Base-by-base conservation (phyloP, 805 yeast genomes). In the Metschnikowia lunata region DNA sequence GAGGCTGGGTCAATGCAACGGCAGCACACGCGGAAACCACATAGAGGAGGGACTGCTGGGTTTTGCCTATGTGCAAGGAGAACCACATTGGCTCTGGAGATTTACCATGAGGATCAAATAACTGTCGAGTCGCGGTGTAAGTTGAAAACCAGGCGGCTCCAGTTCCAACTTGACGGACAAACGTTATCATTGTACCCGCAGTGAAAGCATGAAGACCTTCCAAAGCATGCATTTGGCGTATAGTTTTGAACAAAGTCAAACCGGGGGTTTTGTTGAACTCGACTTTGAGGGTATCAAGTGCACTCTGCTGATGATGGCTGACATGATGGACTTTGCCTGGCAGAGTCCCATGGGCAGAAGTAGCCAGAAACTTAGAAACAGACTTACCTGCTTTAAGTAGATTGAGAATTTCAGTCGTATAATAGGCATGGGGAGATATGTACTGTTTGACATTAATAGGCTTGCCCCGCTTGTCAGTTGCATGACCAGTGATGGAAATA, bases 131-230 rank as follows among this genome's bases (percentile, higher is more conserved):
- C 26, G 84, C 75, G 47, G 86, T 86, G 66, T 85, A 91, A 0
- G 89, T 78, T 6, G 95, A 85, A 51, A 89, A 85, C 75, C 96
- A 80, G 1, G 88, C 89, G 34, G 86, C 79, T 15, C 95, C 82
- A 49, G 85, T 84, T 35, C 84, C 75, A 1, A 82, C 75, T 58
- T 91, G 98, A 53, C 98, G 77, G 8, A 82, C 63, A 15, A 88
- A 65, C 0, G 99, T 91, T n/a, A 95, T 85, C 46, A 78, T 64
- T 11, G 90, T 75, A 18, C 97, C 98, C 54, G 87, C 90, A 26
- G 82, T 73, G 56, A 88, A 88, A 1, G 96, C 95, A 32, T 78
- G 62, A 1, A 83, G 44, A 0, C 98, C 97, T 48, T 88, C 79
- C 7, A 84, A 71, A 36, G 63, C 59, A 58, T 85, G 85, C 59